A percentile compares a stretch with the other conserved stretches of the same genome.
Conservation (phyloP, 495 filamentous ascomycete species). For the Neurospora sp. region DNA sequence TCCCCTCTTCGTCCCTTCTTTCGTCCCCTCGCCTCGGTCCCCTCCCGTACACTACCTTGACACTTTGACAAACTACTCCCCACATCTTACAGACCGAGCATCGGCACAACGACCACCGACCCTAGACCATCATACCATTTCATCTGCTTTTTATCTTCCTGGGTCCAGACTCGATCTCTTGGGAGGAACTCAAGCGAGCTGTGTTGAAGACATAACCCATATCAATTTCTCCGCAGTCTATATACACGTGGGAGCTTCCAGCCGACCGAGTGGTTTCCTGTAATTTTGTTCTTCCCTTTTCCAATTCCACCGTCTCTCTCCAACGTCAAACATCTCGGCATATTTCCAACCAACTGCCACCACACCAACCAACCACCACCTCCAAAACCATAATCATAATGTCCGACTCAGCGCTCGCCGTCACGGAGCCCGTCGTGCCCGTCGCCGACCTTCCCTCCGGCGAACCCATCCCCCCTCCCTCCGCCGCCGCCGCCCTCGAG, state of each 20-base stretch:
- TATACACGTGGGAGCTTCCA: background rate
- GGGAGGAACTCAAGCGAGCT: background rate
- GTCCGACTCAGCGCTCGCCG: slow-evolving; percentile 3
- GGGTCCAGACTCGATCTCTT: background rate
- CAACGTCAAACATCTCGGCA: background rate
- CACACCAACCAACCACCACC: background rate
- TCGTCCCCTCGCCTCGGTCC: background rate
- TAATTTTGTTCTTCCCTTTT: background rate
- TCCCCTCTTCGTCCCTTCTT: background rate
- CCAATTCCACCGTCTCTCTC: background rate
- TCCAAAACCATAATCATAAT: slow-evolving; percentile 1
- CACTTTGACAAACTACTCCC: background rate
- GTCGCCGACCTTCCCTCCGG: slow-evolving; percentile 31
- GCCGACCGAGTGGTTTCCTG: background rate
- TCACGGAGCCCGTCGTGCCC: slow-evolving; percentile 6
- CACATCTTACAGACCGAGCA: background rate
- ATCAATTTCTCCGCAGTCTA: background rate
- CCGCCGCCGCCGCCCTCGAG: slow-evolving; percentile 14
- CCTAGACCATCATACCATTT: background rate
- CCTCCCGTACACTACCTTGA: background rate
- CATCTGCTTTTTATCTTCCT: background rate
- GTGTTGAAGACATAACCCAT: background rate
- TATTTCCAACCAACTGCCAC: background rate
- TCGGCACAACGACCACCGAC: background rate
- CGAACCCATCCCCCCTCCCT: slow-evolving; percentile 23